Percentiles rank a stretch among this genome's conserved stretches.
These are phyloP conservation scores for Albugo candida DNA, from an alignment of 352 stramenopile species.

Conservation along the genomic window DNA sequence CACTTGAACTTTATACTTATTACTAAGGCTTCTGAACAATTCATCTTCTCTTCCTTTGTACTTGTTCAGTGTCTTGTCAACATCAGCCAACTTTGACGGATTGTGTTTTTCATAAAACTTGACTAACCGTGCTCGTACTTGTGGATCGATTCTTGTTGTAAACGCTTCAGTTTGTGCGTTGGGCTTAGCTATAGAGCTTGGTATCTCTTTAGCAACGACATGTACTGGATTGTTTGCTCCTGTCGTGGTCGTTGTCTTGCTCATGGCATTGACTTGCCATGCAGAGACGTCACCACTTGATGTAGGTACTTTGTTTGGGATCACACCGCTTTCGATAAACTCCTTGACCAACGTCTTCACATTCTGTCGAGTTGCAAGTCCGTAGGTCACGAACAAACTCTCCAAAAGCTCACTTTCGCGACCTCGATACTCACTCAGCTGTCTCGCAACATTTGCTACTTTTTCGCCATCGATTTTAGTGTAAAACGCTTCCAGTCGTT, in stretches of 20 bases:
- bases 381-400: conserved; percentile 37
- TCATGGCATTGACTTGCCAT: too few species aligned
- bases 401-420: conserved; percentile 39
- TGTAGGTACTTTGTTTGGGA: too few species aligned
- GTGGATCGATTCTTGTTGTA: neutral
- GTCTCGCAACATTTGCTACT: conserved; percentile 24
- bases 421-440: conserved; percentile 25
- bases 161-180: neutral
- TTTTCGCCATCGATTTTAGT: conserved; percentile 36
- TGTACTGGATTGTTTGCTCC: too few species aligned
- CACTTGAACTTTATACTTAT: conserved; percentile 48
- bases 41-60: conserved; percentile 76
- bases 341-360: too few species aligned
- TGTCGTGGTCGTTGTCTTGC: too few species aligned
- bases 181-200: too few species aligned
- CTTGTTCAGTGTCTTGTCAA: conserved; percentile 77
- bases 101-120: conserved; percentile 88
- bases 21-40: conserved; percentile 43
- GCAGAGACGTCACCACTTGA: too few species aligned
- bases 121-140: conserved; percentile 15
- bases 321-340: too few species aligned
- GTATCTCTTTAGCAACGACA: too few species aligned
- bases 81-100: conserved; percentile 62
- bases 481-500: conserved; percentile 36
- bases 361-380: conserved; percentile 20